Conservation (phyloP, 2,329 filamentous ascomycete species). For the Tolypocladium nubicola region DNA sequence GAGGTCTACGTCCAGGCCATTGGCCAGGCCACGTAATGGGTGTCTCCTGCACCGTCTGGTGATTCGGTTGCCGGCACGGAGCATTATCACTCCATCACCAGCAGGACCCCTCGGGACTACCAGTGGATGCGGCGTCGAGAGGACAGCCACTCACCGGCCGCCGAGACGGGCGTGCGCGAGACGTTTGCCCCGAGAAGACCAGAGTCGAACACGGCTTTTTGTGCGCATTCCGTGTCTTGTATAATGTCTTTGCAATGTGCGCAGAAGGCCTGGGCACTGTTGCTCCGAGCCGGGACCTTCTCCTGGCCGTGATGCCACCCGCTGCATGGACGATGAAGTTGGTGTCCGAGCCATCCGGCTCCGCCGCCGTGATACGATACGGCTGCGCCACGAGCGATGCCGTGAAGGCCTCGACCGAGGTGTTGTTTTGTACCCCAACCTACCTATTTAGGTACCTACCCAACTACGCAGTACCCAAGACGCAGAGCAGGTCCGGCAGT, state of each 20-base stretch:
- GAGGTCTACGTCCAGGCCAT: not conserved
- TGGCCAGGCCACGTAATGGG: constrained; percentile 8
- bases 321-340: not conserved
- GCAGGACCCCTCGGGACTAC: not conserved
- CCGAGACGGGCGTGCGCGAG: not conserved
- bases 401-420: not conserved
- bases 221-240: not conserved
- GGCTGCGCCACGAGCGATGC: not conserved
- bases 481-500: not conserved
- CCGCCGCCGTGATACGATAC: not conserved
- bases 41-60: not conserved
- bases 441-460: too few relatives aligned
- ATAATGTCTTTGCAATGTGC: not conserved
- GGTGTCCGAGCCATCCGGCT: not conserved
- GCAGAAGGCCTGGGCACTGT: not conserved
- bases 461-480: too few relatives aligned
- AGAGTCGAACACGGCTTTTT: not conserved
- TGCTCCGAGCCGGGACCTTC: not conserved
- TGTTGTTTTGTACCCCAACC: too few relatives aligned
- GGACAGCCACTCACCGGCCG: not conserved
- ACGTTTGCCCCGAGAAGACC: not conserved
- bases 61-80: not conserved
- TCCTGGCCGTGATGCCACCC: not conserved
- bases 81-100: not conserved
- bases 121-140: not conserved